Base-by-base conservation (phyloP, 208 protist genomes). In the Phytomonas francai region DNA sequence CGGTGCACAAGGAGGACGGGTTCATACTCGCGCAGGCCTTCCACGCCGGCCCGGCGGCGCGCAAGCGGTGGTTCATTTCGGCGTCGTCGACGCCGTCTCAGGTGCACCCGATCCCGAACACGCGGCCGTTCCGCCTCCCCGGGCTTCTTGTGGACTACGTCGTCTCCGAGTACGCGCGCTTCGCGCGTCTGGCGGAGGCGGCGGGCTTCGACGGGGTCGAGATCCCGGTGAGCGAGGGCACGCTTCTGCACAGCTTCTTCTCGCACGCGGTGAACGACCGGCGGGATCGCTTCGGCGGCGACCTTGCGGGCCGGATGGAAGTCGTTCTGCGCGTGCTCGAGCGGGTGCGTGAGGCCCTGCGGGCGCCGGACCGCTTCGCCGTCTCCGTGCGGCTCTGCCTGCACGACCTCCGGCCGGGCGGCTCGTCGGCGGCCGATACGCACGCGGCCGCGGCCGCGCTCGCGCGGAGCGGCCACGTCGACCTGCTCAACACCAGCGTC, bases 131-230 rank as follows among this genome's bases (percentile, higher is more conserved):
- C 51, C 86, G 78, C 11, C 51, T 98, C 1, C 87, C 87, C 0
- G 61, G 66, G 2, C 25, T 67, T 12, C 27, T 89, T 58, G 69
- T 97, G 0, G 74, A 85, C 51, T 84, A 89, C 39, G 89, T 96
- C 32, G 93, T 97, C 19, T 87, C 84, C 14, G 84, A 97, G 76
- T 96, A 94, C 72, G 68, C 74, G 68, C 77, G 81, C 16, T 96
- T 92, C 71, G 94, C 93, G 14, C 70, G 71, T 30, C 83, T 98
- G 12, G 96, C 96, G n/a, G 76, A 94, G 70, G 88, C 88, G 61
- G 96, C 92, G 0, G 95, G 95, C 16, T 98, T 97, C 63, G 97
- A 98, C 72, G 97, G 94, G 27, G 82, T 98, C 6, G 97, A 98
- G 78, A 85, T 98, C 27, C 88, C 96, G 25, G 87, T 95, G 9